Conservation (phyloP, 345 rosid species). For the Heritiera fomes region DNA sequence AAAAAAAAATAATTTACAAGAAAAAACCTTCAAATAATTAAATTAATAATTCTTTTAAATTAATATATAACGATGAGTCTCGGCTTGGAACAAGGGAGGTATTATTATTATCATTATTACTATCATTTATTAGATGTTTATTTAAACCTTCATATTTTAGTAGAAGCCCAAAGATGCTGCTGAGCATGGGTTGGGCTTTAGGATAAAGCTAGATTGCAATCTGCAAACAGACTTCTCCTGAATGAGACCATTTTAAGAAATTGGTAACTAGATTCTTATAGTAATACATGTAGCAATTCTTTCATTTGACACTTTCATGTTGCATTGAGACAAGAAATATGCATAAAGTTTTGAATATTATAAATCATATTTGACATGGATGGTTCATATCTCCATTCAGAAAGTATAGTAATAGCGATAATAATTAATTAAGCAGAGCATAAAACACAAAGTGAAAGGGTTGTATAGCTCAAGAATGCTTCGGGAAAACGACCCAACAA, state of each 20-base stretch:
- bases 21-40: too few species aligned
- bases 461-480: neutral
- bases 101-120: too few species aligned
- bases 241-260: neutral
- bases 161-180: neutral
- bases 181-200: neutral
- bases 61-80: too few species aligned
- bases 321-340: neutral
- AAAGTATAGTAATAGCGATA: neutral
- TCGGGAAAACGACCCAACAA: constrained; percentile 43
- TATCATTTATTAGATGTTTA: too few species aligned
- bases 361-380: neutral
- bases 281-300: too few species aligned
- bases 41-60: too few species aligned
- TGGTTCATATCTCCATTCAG: neutral
- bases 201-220: neutral
- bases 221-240: neutral
- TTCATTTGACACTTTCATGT: neutral
- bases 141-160: neutral
- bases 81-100: too few species aligned
- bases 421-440: neutral
- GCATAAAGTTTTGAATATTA: neutral
- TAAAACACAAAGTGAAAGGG: neutral
- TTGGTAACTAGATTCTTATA: neutral
- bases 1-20: too few species aligned